Percentiles rank a stretch among this genome's conserved stretches.
Conservation (phyloP, 345 rosid species). For the thale cress (Arabidopsis thaliana) region TAIR10.1 NC_003075.7:13478501-13479000, state of each 20-base stretch:
- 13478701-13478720: slow-evolving; percentile 27
- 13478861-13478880: slow-evolving; percentile 64
- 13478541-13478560: background rate
- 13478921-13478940: slow-evolving; percentile 63
- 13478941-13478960: slow-evolving; percentile 74
- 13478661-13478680: slow-evolving; percentile 4
- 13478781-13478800: slow-evolving; percentile 25
- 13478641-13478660: slow-evolving; percentile 21
- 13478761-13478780: slow-evolving; percentile 22
- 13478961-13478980: slow-evolving; percentile 70
- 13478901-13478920: slow-evolving; percentile 70
- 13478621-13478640: slow-evolving; percentile 41
- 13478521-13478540: background rate
- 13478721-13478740: slow-evolving; percentile 32
- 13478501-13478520: background rate
- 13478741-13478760: slow-evolving; percentile 20
- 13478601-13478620: slow-evolving; percentile 37
- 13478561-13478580: background rate
- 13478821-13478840: slow-evolving; percentile 55
- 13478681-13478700: background rate
- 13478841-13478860: slow-evolving; percentile 65
- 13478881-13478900: slow-evolving; percentile 73
- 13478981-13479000: slow-evolving; percentile 81
- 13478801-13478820: slow-evolving; percentile 37
- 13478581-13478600: background rate